phyloP scores from a whole-genome alignment of 176 grass and related monocot species.

The Oryza punctata region DNA sequence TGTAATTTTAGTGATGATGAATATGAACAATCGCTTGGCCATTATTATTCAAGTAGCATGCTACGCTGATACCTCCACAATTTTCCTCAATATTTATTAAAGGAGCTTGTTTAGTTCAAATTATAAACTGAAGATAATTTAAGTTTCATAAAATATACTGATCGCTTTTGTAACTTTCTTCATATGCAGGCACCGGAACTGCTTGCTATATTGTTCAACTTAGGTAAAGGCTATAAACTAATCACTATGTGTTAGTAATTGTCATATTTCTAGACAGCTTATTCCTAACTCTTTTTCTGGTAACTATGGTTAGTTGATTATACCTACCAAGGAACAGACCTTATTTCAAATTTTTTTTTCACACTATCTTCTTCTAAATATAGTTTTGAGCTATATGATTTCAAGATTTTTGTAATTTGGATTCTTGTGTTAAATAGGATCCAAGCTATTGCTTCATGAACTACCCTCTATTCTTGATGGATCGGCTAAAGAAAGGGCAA shows the following conservation, averaged over 20 bases:
- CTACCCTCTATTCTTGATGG: conserved; percentile 86
- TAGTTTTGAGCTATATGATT: conserved; percentile 9
- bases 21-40: neutral
- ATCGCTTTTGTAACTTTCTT: conserved; percentile 34
- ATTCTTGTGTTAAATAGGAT: conserved; percentile 58
- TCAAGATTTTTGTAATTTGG: conserved; percentile 16
- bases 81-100: neutral
- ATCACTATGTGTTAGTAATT: neutral
- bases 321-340: neutral
- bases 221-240: conserved; percentile 59
- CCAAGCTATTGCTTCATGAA: conserved; percentile 67
- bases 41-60: neutral
- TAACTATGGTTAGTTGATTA: neutral
- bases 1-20: neutral
- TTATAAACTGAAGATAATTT: neutral
- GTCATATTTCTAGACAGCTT: conserved; percentile 18
- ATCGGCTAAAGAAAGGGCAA: conserved; percentile 72
- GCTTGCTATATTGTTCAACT: conserved; percentile 72
- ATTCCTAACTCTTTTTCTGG: neutral
- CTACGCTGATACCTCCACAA: neutral
- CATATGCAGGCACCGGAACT: conserved; percentile 80
- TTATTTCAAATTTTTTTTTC: neutral
- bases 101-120: conserved; percentile 24
- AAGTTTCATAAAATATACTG: neutral
- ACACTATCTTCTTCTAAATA: neutral